Conservation (phyloP, 2,329 filamentous ascomycete species). For the Proliferodiscus dingleyae region DNA sequence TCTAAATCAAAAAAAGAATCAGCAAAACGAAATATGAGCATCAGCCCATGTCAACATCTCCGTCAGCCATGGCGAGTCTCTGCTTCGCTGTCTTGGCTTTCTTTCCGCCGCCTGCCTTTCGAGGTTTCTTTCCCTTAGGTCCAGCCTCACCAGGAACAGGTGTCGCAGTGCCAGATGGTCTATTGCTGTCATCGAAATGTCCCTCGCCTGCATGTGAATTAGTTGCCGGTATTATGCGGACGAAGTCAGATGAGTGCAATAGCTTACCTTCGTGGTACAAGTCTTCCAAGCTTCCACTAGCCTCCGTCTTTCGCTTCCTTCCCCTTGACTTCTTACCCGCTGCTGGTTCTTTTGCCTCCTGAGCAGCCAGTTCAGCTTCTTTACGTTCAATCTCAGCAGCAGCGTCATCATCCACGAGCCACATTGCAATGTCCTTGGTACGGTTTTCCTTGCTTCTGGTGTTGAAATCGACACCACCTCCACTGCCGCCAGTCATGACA, state of each 20-base stretch:
- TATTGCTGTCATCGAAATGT: constrained; percentile 82
- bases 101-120: constrained; percentile 49
- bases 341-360: constrained; percentile 55
- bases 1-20: neutral
- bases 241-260: neutral
- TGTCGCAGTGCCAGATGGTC: constrained; percentile 80
- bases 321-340: constrained; percentile 59
- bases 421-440: constrained; percentile 97
- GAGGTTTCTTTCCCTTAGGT: constrained; percentile 51
- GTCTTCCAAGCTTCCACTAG: constrained; percentile 73
- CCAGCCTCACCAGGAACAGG: constrained; percentile 52
- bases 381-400: constrained; percentile 90
- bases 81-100: constrained; percentile 67
- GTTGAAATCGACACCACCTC: constrained; percentile 91
- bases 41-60: constrained; percentile 35
- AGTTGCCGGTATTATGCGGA: constrained; percentile 31
- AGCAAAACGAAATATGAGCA: neutral
- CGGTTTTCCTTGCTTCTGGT: constrained; percentile 85
- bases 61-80: constrained; percentile 63
- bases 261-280: constrained; percentile 98
- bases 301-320: constrained; percentile 51
- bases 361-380: constrained; percentile 74
- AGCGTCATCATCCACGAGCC: constrained; percentile 96
- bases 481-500: constrained; percentile 82
- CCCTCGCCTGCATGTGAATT: constrained; percentile 69